Percentiles rank a stretch among this genome's conserved stretches.
Evolutionary conservation across 208 protist species (phyloP).

Genomic region (Herpetomonas tarakana): DNA sequence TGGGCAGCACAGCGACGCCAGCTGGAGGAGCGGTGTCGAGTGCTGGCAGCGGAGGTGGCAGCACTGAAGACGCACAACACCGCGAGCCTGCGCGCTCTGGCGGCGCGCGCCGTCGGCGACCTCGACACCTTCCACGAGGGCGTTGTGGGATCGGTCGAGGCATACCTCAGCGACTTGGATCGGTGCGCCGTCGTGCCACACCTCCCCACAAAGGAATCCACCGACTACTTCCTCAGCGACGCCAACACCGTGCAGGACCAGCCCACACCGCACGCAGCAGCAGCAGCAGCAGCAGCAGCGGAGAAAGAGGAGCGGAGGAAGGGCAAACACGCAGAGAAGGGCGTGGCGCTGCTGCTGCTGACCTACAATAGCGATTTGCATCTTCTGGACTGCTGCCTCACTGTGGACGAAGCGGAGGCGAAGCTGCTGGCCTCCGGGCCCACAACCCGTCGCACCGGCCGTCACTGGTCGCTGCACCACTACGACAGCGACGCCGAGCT

Average conservation of each 20-base stretch:
- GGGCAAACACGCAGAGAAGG: not conserved
- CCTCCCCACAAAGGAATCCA: not conserved
- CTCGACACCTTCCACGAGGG: conserved; percentile 26
- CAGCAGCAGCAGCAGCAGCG: too few species aligned
- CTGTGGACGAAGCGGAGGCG: conserved; percentile 16
- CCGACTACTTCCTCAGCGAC: not conserved
- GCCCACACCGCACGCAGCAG: too few species aligned
- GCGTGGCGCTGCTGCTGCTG: conserved; percentile 18
- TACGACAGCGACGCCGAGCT: conserved; percentile 19
- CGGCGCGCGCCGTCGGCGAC: conserved; percentile 23
- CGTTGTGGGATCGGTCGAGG: not conserved
- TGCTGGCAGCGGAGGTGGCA: conserved; percentile 12
- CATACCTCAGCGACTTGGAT: not conserved
- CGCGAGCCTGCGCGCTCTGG: conserved; percentile 19
- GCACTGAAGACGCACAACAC: conserved; percentile 6
- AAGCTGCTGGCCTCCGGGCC: conserved; percentile 19
- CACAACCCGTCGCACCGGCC: conserved; percentile 5
- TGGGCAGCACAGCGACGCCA: conserved; percentile 1
- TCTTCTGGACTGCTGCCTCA: conserved; percentile 22
- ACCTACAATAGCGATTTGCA: conserved; percentile 8
- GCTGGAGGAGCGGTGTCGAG: not conserved
- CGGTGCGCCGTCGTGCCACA: not conserved
- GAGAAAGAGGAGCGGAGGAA: too few species aligned
- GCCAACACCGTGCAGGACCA: too few species aligned
- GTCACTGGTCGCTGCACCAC: conserved; percentile 23